Conservation (phyloP, 805 yeast species). For the Candida ortonii region DNA sequence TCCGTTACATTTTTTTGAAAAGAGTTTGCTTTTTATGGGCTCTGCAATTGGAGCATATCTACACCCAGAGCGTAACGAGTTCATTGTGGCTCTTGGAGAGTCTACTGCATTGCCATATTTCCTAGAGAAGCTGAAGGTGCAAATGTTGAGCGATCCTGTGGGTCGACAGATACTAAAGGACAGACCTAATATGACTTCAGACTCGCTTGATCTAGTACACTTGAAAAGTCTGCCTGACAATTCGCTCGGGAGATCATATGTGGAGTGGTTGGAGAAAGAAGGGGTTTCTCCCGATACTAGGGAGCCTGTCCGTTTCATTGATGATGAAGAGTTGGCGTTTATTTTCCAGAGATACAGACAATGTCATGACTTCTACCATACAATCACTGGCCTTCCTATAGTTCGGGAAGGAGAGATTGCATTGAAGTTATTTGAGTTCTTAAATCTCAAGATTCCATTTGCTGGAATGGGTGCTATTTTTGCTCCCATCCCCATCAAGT, state of each 20-base stretch:
- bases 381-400: conserved; percentile 85
- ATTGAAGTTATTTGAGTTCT: conserved; percentile 86
- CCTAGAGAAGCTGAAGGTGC: conserved; percentile 56
- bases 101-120: conserved; percentile 76
- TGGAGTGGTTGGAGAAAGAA: conserved; percentile 78
- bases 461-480: conserved; percentile 89
- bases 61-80: conserved; percentile 73
- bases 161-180: conserved; percentile 81
- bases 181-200: conserved; percentile 78
- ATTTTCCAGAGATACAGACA: conserved; percentile 93
- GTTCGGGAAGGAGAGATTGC: conserved; percentile 96
- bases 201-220: conserved; percentile 60
- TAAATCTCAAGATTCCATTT: conserved; percentile 92
- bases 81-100: conserved; percentile 85
- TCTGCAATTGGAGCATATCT: conserved; percentile 76
- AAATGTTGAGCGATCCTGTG: conserved; percentile 70
- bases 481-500: conserved; percentile 76
- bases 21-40: conserved; percentile 58
- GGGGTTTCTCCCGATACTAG: conserved; percentile 94
- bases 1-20: conserved; percentile 65
- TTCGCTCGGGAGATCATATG: conserved; percentile 77
- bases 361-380: conserved; percentile 95
- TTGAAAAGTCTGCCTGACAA: conserved; percentile 59
- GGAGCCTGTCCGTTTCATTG: conserved; percentile 81
- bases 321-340: conserved; percentile 86